phyloP scores from a whole-genome alignment of 768 basidiomycete species.

The Lactifluus rugatus region DNA sequence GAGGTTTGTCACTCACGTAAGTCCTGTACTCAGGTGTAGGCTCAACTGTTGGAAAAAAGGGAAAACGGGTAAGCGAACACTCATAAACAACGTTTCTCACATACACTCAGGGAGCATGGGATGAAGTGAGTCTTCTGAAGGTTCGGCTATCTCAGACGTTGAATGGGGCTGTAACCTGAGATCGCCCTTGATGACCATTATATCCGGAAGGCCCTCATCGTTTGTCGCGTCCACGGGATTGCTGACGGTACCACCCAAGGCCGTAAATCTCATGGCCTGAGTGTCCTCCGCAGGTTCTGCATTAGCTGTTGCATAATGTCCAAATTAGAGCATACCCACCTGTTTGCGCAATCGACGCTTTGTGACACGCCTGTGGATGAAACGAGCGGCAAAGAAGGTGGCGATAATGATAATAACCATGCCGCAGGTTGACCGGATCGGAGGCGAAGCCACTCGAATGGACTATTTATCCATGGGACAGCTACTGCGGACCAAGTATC shows the following conservation, averaged over 20 bases:
- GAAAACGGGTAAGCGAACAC: background rate
- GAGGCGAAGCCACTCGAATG: background rate
- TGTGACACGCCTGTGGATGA: background rate
- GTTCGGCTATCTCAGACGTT: background rate
- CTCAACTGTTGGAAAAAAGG: background rate
- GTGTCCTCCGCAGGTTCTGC: background rate
- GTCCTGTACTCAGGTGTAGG: background rate
- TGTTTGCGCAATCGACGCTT: background rate
- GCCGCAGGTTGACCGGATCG: no score
- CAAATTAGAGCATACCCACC: background rate
- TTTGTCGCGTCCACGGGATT: background rate
- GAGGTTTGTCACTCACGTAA: constrained; percentile 1
- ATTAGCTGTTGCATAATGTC: background rate
- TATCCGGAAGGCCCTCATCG: background rate
- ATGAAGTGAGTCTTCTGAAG: background rate
- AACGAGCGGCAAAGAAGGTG: background rate
- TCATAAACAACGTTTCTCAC: background rate
- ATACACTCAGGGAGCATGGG: background rate
- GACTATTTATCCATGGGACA: background rate
- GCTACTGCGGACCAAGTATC: background rate
- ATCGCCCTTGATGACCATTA: background rate
- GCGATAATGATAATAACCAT: background rate
- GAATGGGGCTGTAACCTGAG: background rate
- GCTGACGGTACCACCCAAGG: background rate
- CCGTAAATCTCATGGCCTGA: background rate